Conservation (phyloP, 805 yeast species). For the Crinitomyces ghanaensis region DNA sequence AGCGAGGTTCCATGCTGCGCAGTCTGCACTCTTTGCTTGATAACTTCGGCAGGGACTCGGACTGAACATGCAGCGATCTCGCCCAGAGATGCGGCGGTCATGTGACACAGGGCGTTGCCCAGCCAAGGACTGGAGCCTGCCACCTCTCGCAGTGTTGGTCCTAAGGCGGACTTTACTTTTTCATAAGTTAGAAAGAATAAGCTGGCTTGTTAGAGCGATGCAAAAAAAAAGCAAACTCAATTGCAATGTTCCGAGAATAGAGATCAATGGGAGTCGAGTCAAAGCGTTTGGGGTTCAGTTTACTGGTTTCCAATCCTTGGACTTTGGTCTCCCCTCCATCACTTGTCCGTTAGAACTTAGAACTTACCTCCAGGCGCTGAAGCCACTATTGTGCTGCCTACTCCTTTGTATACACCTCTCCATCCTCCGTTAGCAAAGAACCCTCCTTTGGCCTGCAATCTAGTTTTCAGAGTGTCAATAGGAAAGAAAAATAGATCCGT, state of each 20-base stretch:
- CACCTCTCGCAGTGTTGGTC: constrained; percentile 23
- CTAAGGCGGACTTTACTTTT: constrained; percentile 42
- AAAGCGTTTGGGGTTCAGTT: no score
- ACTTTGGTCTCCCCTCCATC: no score
- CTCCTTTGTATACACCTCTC: constrained; percentile 79
- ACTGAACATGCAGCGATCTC: constrained; percentile 90
- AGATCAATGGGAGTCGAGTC: no score
- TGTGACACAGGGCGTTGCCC: constrained; percentile 48
- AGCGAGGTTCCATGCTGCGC: constrained; percentile 44
- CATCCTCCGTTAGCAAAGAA: constrained; percentile 90
- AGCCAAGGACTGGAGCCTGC: constrained; percentile 18
- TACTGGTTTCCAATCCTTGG: no score
- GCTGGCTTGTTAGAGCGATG: constrained; percentile 34
- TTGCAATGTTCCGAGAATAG: no score
- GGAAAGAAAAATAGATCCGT: constrained; percentile 94
- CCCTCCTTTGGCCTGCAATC: constrained; percentile 93
- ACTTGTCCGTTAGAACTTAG: background rate
- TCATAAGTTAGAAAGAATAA: constrained; percentile 80
- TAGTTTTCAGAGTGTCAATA: constrained; percentile 86
- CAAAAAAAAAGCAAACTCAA: no score
- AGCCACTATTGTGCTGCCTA: constrained; percentile 88
- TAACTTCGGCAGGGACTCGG: constrained; percentile 93
- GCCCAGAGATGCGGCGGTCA: constrained; percentile 81
- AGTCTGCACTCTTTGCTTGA: constrained; percentile 90
- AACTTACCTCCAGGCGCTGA: constrained; percentile 59